A percentile compares a stretch with the other conserved stretches of the same genome.
Conservation (phyloP, 1,284 basidiomycete genomes). For the Papiliotrema laurentii region DNA sequence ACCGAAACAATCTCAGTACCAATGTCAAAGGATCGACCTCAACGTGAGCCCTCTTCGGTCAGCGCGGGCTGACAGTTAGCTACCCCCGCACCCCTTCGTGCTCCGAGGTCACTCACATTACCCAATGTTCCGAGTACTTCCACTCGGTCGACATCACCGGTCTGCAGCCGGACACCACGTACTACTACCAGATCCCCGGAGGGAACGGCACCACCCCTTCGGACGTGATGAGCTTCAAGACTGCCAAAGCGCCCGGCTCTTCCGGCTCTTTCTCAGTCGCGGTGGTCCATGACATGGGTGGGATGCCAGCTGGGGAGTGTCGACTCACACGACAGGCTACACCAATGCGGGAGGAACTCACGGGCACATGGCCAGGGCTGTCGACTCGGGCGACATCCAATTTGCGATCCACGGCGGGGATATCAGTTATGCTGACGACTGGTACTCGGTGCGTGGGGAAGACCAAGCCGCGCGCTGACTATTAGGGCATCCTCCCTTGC, state of each 20-base stretch:
- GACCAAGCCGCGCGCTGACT: too few relatives aligned
- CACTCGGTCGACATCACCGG: constrained; percentile 23
- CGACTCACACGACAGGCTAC: constrained; percentile 21
- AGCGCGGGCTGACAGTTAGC: constrained; percentile 1
- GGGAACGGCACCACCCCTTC: constrained; percentile 31
- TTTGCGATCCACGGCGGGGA: constrained; percentile 42
- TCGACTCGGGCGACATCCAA: constrained; percentile 17
- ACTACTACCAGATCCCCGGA: constrained; percentile 33
- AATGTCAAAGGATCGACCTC: constrained; percentile 14
- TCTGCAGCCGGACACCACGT: constrained; percentile 17
- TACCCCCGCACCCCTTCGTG: constrained; percentile 32
- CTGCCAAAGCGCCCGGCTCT: constrained; percentile 17
- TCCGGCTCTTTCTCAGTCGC: constrained; percentile 25
- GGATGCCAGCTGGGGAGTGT: too few relatives aligned
- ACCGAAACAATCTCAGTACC: constrained; percentile 11
- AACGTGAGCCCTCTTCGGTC: not conserved
- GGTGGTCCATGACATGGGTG: constrained; percentile 42
- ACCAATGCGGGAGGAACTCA: constrained; percentile 40
- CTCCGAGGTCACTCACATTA: constrained; percentile 15
- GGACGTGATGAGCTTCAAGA: constrained; percentile 21
- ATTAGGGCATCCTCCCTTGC: constrained; percentile 19
- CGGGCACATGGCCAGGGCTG: constrained; percentile 21
- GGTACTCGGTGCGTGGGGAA: too few relatives aligned
- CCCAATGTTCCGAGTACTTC: constrained; percentile 32
- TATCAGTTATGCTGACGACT: constrained; percentile 45